These are phyloP conservation scores for Schizothecium vesticola DNA, from an alignment of 495 filamentous ascomycete species.

Conservation along the genomic window DNA sequence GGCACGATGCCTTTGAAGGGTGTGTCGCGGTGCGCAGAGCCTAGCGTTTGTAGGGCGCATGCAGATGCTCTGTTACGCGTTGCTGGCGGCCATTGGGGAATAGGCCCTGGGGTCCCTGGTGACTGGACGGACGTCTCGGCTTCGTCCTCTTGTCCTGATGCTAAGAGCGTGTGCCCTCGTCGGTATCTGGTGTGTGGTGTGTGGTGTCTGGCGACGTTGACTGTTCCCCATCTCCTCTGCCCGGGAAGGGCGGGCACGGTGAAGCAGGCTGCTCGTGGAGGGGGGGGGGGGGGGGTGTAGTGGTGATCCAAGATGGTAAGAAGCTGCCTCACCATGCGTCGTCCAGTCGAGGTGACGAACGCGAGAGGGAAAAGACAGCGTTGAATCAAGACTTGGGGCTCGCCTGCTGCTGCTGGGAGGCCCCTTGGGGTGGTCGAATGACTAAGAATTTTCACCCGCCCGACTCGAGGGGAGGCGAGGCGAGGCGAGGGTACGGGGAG, in stretches of 20 bases:
- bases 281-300: not conserved
- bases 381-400: not conserved
- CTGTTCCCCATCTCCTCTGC: not conserved
- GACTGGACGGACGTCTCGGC: not conserved
- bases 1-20: not conserved
- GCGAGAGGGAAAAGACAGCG: not conserved
- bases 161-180: not conserved
- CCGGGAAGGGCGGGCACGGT: not conserved
- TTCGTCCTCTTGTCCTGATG: not conserved
- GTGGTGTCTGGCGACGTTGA: not conserved
- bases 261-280: not conserved
- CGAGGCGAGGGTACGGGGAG: not conserved
- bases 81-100: not conserved
- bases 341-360: not conserved
- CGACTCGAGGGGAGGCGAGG: not conserved
- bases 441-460: not conserved
- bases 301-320: not conserved
- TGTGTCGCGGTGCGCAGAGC: not conserved
- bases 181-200: not conserved
- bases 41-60: not conserved
- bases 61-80: not conserved
- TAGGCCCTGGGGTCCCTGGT: not conserved
- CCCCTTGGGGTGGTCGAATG: not conserved
- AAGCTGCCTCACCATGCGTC: not conserved
- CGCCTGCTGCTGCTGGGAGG: not conserved